Evolutionary conservation across 2,329 filamentous ascomycete species (phyloP).

Genomic region (Leptographium flavum): DNA sequence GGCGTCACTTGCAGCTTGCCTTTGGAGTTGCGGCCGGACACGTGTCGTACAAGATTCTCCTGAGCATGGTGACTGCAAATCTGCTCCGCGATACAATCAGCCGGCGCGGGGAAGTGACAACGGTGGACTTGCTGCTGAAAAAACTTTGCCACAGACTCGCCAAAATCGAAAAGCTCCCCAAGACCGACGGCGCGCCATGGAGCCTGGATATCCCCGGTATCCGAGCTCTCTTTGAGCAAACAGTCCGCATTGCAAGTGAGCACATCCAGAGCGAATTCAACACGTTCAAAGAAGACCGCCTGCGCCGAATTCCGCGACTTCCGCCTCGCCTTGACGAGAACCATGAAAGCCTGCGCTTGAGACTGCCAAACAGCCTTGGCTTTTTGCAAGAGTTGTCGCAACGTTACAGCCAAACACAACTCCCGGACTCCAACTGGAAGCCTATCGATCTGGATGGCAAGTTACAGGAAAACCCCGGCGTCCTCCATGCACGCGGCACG

Average conservation of each 20-base stretch:
- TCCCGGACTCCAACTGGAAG: slow-evolving; percentile 2
- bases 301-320: slow-evolving; percentile 26
- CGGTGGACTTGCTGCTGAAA: slow-evolving; percentile 23
- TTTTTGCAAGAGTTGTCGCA: slow-evolving; percentile 16
- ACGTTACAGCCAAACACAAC: neutral
- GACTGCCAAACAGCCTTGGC: slow-evolving; percentile 24
- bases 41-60: slow-evolving; percentile 41
- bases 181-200: accelerated
- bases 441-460: neutral
- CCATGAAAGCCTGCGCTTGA: slow-evolving; percentile 20
- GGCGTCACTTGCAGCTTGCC: slow-evolving; percentile 31
- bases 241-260: slow-evolving; percentile 6
- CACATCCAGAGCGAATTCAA: no score
- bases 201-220: neutral
- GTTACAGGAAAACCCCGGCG: neutral
- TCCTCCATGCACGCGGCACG: neutral
- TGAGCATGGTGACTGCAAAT: slow-evolving; percentile 29
- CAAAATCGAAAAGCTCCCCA: slow-evolving; percentile 34
- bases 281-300: slow-evolving; percentile 15
- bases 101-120: slow-evolving; percentile 13
- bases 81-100: slow-evolving; percentile 27
- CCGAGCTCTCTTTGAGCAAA: neutral
- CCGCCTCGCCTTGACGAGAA: neutral
- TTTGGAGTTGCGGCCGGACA: slow-evolving; percentile 27
- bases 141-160: slow-evolving; percentile 44